phyloP scores from a whole-genome alignment of 306 rosid species.

The Parietaria judaica region DNA sequence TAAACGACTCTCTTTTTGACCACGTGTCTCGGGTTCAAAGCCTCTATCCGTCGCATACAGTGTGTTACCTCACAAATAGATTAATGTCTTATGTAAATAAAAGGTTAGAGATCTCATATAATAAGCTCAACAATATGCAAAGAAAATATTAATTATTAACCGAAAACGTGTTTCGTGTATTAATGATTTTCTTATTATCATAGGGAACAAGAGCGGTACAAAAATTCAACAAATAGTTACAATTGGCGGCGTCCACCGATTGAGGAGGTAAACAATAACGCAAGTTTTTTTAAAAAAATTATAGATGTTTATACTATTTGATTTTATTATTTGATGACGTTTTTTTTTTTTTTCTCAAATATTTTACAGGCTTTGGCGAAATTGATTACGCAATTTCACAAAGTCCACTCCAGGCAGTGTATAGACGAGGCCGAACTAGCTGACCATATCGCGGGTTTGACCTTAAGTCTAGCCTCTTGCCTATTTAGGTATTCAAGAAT shows the following conservation, averaged over 20 bases:
- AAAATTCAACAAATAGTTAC: slow-evolving; percentile 50
- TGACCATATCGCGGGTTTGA: slow-evolving; percentile 91
- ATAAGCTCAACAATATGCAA: neutral
- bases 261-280: slow-evolving; percentile 62
- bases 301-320: neutral
- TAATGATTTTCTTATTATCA: slow-evolving; percentile 12
- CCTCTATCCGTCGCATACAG: slow-evolving; percentile 66
- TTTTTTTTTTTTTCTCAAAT: neutral
- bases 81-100: slow-evolving; percentile 68
- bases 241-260: slow-evolving; percentile 78
- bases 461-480: slow-evolving; percentile 80
- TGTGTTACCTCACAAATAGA: slow-evolving; percentile 78
- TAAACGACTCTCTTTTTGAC: slow-evolving; percentile 46
- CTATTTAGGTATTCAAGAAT: slow-evolving; percentile 63
- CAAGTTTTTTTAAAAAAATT: slow-evolving; percentile 8
- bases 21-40: slow-evolving; percentile 52
- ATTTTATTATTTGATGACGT: slow-evolving; percentile 7
- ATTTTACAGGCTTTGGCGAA: slow-evolving; percentile 62
- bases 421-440: slow-evolving; percentile 92
- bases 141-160: neutral
- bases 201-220: slow-evolving; percentile 82
- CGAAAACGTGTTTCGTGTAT: neutral
- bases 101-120: slow-evolving; percentile 40
- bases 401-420: slow-evolving; percentile 85
- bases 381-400: slow-evolving; percentile 53